Evolutionary conservation across 2,329 filamentous ascomycete species (phyloP), one percentile per base, ranked within the genome.

Genomic region (Coleophoma cylindrospora): DNA sequence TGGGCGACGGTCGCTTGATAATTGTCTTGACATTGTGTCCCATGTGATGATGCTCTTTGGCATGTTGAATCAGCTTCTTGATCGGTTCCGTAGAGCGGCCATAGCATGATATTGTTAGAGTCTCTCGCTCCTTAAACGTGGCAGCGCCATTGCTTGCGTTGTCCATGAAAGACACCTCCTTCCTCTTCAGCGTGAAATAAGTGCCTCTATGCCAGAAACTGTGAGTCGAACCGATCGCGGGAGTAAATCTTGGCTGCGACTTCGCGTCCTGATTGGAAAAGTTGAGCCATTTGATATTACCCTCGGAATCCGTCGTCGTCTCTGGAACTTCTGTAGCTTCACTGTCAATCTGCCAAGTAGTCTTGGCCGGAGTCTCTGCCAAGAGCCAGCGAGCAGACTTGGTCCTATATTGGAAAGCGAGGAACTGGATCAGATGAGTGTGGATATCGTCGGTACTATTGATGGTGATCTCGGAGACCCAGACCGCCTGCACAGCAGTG

Each of bases 371-470:
- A 0, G 79, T 83, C 61, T 83, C 76, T 7, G 79, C 80, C 54
- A 74, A 76, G 14, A 83, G 66, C 6, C 71, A 72, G 13, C 77
- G 72, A 36, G 77, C 79, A 43, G 73, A 73, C 33, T 69, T 69
- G 52, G 80, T 73, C 19, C 68, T 70, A 10, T 75, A 74, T 59
- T 83, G 76, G 38, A 72, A 63, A 0, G 76, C 75, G 8, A 84
- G 70, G 70, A 77, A 85, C 47, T 75, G 73, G 70, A 84, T 81
- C 45, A 85, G 58, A 47, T 84, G 76, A 3, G 62, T 47, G 58
- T 82, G 83, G 27, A 84, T 81, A 48, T 79, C 74, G 57, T 86
- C 81, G 40, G 71, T 71, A 52, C 74, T 76, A 50, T 68, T 71
- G 44, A 86, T 70, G 46, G 74, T 73, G 49, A 85, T 70, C 53